Evolutionary conservation across 495 filamentous ascomycete species (phyloP).

Genomic region (Amorphotheca resinae): DNA sequence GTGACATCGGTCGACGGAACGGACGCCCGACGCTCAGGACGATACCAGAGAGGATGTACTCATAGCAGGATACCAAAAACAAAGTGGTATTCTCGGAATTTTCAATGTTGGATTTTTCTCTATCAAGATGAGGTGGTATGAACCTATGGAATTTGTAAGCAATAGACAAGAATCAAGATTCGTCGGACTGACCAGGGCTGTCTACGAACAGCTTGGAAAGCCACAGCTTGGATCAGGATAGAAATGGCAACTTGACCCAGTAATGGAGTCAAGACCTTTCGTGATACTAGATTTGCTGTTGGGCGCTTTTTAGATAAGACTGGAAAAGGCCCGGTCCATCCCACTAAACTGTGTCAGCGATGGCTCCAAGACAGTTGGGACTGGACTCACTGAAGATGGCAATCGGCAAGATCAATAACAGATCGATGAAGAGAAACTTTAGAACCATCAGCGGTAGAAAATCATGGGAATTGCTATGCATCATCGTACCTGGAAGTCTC

Average conservation of each 20-base stretch:
- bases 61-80: conserved; percentile 82
- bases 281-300: conserved; percentile 83
- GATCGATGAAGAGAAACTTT: conserved; percentile 87
- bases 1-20: conserved; percentile 67
- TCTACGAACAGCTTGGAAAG: conserved; percentile 54
- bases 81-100: conserved; percentile 90
- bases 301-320: conserved; percentile 71
- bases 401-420: conserved; percentile 85
- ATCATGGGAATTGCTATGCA: conserved; percentile 2
- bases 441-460: conserved; percentile 13
- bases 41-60: conserved; percentile 82
- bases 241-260: conserved; percentile 80
- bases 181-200: conserved; percentile 58
- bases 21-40: conserved; percentile 82
- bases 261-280: conserved; percentile 83
- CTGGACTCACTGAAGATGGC: conserved; percentile 74
- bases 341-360: conserved; percentile 45
- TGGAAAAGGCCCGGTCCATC: conserved; percentile 80
- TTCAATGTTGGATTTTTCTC: conserved; percentile 64
- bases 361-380: neutral
- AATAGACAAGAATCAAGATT: neutral
- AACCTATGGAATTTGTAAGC: conserved; percentile 40
- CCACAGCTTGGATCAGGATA: conserved; percentile 63
- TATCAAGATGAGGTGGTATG: conserved; percentile 61
- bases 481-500: conserved; percentile 69